Percentiles rank a stretch among this genome's conserved stretches.
Evolutionary conservation across 2,329 filamentous ascomycete species (phyloP).

Genomic region (Fusarium sp.): DNA sequence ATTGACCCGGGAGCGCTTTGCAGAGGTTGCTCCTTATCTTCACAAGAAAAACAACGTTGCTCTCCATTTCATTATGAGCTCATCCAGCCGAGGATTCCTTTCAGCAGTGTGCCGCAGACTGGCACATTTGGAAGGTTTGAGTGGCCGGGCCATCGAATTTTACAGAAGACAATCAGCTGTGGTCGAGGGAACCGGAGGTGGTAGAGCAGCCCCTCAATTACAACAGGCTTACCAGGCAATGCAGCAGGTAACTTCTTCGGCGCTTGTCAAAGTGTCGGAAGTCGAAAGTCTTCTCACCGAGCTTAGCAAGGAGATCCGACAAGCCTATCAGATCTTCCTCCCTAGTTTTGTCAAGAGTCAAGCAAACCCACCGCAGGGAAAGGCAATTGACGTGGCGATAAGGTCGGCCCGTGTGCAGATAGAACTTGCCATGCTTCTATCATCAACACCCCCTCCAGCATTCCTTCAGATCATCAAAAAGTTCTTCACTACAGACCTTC

Average conservation of each 20-base stretch:
- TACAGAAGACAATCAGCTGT: slow-evolving; percentile 60
- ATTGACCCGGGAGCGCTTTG: slow-evolving; percentile 60
- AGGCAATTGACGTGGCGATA: slow-evolving; percentile 58
- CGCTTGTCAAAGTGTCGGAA: slow-evolving; percentile 68
- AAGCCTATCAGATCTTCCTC: slow-evolving; percentile 61
- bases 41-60: slow-evolving; percentile 67
- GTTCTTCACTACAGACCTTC: slow-evolving; percentile 70
- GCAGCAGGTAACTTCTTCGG: slow-evolving; percentile 62
- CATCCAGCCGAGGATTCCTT: slow-evolving; percentile 78
- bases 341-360: slow-evolving; percentile 61
- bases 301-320: slow-evolving; percentile 63
- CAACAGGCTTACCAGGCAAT: slow-evolving; percentile 68
- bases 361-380: slow-evolving; percentile 57
- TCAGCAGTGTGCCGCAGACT: slow-evolving; percentile 75
- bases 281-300: slow-evolving; percentile 71
- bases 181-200: slow-evolving; percentile 54
- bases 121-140: slow-evolving; percentile 64
- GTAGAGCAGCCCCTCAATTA: slow-evolving; percentile 61
- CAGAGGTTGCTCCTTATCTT: slow-evolving; percentile 64
- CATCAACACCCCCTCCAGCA: slow-evolving; percentile 57
- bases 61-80: slow-evolving; percentile 76
- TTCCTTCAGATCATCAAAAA: slow-evolving; percentile 72
- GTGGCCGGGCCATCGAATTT: slow-evolving; percentile 62
- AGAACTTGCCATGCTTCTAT: slow-evolving; percentile 66
- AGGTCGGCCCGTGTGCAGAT: slow-evolving; percentile 62